Evolutionary conservation across 306 rosid species (phyloP), one percentile per base, ranked within the genome.

Genomic region (Coriaria nepalensis): DNA sequence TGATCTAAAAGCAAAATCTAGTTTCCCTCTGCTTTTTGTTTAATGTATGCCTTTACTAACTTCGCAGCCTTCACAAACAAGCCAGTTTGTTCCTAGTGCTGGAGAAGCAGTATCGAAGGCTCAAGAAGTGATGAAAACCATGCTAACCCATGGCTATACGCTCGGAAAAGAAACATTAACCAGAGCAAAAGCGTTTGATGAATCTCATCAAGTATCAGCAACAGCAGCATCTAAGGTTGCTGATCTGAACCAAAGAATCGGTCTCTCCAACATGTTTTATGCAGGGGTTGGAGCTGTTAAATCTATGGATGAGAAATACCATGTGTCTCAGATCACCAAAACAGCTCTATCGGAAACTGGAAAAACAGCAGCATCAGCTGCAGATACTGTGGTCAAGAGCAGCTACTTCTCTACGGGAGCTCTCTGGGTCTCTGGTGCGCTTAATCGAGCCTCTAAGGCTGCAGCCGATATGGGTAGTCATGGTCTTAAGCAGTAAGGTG

Each of bases 371-470:
- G 62, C 87, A 5, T 70, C 78, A 0, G 96, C 94, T 33, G 88
- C 94, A 10, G 72, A 41, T 52, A 37, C 71, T 4, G 64, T 75
- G 51, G 82, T 65, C 10, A 84, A 66, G 45, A 90, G 83, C 55
- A 69, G 82, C 82, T 90, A 84, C 76, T 81, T 90, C 56, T 73
- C 94, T 0, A 71, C 60, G 72, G 95, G 94, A 54, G 94, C 95
- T 63, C 66, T 81, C 67, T 81, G 88, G 94, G 45, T 81, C 52
- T 81, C 90, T 0, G 95, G 73, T 33, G 90, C 86, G 57, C 75
- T 75, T 15, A 57, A 47, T 53, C 63, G 76, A 49, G 79, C 74
- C 0, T 76, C 94, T 37, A 66, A 90, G 60, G 85, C 41, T 57
- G 93, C 87, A 57, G 71, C 95, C 43, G 92, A 90, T 56, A 54